A percentile compares a stretch with the other conserved stretches of the same genome.
These are phyloP conservation scores for Candida sp. DNA, from an alignment of 1,139 yeast species.

Conservation along the genomic window DNA sequence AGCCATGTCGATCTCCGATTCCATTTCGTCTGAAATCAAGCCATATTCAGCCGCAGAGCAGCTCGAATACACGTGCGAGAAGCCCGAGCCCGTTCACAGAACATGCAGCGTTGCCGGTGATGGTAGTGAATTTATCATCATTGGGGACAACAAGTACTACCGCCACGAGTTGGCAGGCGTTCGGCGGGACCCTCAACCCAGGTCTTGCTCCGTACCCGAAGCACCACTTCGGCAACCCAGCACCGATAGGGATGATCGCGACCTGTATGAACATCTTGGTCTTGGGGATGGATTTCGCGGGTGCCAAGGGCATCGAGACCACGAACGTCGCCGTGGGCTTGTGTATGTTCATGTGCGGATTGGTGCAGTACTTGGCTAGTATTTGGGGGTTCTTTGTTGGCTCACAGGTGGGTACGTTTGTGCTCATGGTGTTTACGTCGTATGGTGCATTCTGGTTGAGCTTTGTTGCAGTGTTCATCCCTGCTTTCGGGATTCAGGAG, in stretches of 20 bases:
- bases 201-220: too few species aligned
- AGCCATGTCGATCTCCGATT: too few species aligned
- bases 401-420: constrained; percentile 51
- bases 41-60: too few species aligned
- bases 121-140: too few species aligned
- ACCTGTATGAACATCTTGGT: constrained; percentile 36
- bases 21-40: too few species aligned
- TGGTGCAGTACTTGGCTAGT: constrained; percentile 66
- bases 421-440: constrained; percentile 64
- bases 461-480: constrained; percentile 59
- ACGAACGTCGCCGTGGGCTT: constrained; percentile 47
- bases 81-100: too few species aligned
- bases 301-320: constrained; percentile 36
- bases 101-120: too few species aligned
- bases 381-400: constrained; percentile 66
- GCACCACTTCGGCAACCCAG: constrained; percentile 55
- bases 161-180: too few species aligned
- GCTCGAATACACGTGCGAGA: too few species aligned
- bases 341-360: constrained; percentile 60
- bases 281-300: constrained; percentile 43
- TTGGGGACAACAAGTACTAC: too few species aligned
- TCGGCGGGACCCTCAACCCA: too few species aligned
- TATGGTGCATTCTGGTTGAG: constrained; percentile 81
- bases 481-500: constrained; percentile 55
- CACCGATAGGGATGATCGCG: constrained; percentile 61